A percentile compares a stretch with the other conserved stretches of the same genome.
phyloP scores from a whole-genome alignment of 2,329 filamentous ascomycete genomes.

The Orbilia quercus region DNA sequence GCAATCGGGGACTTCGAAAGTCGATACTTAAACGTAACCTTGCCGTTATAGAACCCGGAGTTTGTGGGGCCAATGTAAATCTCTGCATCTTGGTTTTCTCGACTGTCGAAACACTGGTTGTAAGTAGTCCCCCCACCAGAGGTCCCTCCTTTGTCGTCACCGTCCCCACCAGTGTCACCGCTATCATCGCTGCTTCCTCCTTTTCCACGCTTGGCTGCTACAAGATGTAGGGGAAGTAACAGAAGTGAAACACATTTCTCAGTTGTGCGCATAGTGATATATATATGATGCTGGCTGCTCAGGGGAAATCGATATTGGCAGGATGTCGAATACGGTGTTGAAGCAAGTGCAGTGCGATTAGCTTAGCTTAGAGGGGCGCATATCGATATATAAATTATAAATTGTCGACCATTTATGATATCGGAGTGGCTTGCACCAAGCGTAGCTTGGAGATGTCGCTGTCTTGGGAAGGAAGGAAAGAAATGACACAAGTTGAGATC shows the following conservation, averaged over 20 bases:
- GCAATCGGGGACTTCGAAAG: constrained; percentile 19
- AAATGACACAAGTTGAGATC: not conserved
- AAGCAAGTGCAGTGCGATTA: too few species aligned
- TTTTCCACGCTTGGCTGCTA: not conserved
- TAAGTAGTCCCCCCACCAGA: not conserved
- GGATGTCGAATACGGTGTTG: too few species aligned
- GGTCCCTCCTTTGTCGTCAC: constrained; percentile 10
- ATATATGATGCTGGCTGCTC: too few species aligned
- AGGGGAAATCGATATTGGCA: too few species aligned
- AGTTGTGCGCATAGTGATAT: not conserved
- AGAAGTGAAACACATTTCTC: not conserved
- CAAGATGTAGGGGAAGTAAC: constrained; percentile 2
- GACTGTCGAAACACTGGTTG: constrained; percentile 26
- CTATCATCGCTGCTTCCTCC: constrained; percentile 11
- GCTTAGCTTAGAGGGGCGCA: too few species aligned
- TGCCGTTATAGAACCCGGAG: constrained; percentile 31
- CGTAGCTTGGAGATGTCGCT: too few species aligned
- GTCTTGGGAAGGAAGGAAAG: not conserved
- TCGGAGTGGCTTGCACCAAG: too few species aligned
- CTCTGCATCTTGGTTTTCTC: constrained; percentile 37
- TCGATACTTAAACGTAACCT: constrained; percentile 42
- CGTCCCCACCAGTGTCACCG: constrained; percentile 3
- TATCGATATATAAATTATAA: not conserved
- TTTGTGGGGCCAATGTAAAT: constrained; percentile 29
- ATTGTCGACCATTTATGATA: not conserved